A percentile compares a stretch with the other conserved stretches of the same genome.
Conservation (phyloP, 1,284 basidiomycete species). For the Volvariella surrecta region DNA sequence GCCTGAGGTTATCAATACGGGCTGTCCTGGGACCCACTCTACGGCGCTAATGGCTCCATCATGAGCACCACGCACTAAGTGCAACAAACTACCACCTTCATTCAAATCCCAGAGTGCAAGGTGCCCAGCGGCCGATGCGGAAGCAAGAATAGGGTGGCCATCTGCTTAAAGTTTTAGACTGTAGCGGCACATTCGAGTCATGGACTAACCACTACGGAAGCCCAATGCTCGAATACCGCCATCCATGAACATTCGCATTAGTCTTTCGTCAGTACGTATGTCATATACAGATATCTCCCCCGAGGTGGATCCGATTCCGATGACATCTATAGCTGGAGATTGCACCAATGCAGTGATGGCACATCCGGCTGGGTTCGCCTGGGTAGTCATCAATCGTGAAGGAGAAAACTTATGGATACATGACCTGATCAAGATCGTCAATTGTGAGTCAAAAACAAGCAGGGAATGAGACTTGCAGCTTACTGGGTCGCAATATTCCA, state of each 20-base stretch:
- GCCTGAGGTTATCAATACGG: slow-evolving; percentile 79
- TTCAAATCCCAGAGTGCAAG: slow-evolving; percentile 90
- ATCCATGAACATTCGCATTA: slow-evolving; percentile 86
- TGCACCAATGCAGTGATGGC: slow-evolving; percentile 79
- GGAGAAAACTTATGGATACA: slow-evolving; percentile 58
- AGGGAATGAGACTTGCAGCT: slow-evolving; percentile 18
- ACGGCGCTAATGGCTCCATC: slow-evolving; percentile 74
- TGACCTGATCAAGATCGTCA: slow-evolving; percentile 31
- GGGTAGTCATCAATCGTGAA: slow-evolving; percentile 36
- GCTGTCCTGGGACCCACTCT: slow-evolving; percentile 89
- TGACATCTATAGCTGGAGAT: slow-evolving; percentile 92
- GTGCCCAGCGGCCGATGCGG: slow-evolving; percentile 80
- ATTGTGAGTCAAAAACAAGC: not conserved
- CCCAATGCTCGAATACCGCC: slow-evolving; percentile 70
- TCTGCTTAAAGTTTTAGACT: slow-evolving; percentile 34
- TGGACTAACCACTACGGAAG: slow-evolving; percentile 76
- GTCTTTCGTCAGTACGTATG: slow-evolving; percentile 79
- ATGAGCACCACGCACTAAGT: slow-evolving; percentile 82
- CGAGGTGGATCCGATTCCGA: slow-evolving; percentile 85
- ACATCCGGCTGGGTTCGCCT: slow-evolving; percentile 36
- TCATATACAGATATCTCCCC: slow-evolving; percentile 89
- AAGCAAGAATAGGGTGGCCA: slow-evolving; percentile 80
- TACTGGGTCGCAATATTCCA: slow-evolving; percentile 90
- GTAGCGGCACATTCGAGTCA: not conserved
- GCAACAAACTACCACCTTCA: slow-evolving; percentile 71